Conservation (phyloP, 192 early-diverging fungal genomes). For the Linnemannia hyalina region DNA sequence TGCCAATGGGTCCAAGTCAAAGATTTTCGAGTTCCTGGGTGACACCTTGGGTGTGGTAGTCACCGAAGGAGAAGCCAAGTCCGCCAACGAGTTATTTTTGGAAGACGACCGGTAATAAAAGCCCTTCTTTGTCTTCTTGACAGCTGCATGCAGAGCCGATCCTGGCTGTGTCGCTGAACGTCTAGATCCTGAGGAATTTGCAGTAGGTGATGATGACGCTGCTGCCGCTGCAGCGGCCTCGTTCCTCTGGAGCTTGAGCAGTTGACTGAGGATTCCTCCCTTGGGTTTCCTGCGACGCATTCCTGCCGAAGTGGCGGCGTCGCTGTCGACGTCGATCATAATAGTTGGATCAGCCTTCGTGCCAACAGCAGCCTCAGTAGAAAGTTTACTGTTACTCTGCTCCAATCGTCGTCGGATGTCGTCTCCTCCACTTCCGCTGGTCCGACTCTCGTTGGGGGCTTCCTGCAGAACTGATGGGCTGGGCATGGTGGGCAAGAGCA, state of each 20-base stretch:
- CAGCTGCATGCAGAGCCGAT: constrained; percentile 23
- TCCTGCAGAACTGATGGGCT: constrained; percentile 3
- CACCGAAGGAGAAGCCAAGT: constrained; percentile 30
- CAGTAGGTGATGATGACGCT: constrained; percentile 1
- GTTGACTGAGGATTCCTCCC: constrained; percentile 45
- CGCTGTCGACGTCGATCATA: neutral
- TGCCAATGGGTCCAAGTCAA: constrained; percentile 23
- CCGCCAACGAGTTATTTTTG: constrained; percentile 41
- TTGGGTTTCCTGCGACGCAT: constrained; percentile 45
- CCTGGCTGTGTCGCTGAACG: neutral
- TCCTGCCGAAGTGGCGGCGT: neutral
- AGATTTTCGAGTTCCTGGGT: constrained; percentile 39
- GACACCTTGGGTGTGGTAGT: constrained; percentile 40
- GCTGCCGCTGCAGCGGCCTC: constrained; percentile 39
- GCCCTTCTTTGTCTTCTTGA: constrained; percentile 44
- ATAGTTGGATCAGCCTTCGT: neutral
- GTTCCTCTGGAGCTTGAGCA: constrained; percentile 35
- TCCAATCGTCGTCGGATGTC: constrained; percentile 16
- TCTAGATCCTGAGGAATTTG: neutral
- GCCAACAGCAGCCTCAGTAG: neutral
- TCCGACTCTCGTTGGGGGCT: constrained; percentile 21
- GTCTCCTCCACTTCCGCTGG: neutral
- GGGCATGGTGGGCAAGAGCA: constrained; percentile 31
- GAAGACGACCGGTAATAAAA: constrained; percentile 45
- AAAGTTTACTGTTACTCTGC: constrained; percentile 2